These are phyloP conservation scores for Rosa hybrid DNA, from an alignment of 331 rosid genomes.

Conservation along the genomic window DNA sequence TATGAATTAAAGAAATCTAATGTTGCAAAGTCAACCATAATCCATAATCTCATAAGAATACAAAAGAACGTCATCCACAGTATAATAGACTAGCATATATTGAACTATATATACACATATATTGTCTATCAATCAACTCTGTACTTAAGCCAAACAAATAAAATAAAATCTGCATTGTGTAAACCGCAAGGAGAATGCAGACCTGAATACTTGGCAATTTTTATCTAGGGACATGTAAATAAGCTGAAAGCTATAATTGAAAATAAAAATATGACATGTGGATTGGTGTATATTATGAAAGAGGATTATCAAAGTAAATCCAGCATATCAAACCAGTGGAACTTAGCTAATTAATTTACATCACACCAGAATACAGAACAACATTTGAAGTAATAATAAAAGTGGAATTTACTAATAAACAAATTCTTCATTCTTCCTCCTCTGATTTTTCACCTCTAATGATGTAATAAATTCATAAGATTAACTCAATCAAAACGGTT, in stretches of 20 bases:
- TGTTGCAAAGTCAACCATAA: neutral
- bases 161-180: neutral
- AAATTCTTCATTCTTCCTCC: neutral
- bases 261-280: neutral
- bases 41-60: neutral
- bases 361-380: neutral
- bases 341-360: too few species aligned
- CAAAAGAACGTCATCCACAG: neutral
- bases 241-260: neutral
- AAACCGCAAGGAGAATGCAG: neutral
- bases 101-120: neutral
- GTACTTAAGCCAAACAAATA: constrained; percentile 4
- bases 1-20: neutral
- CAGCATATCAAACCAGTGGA: too few species aligned
- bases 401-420: neutral
- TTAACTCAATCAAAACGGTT: neutral
- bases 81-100: neutral
- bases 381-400: neutral
- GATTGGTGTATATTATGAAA: neutral
- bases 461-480: neutral
- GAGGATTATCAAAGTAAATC: neutral
- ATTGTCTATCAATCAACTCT: neutral
- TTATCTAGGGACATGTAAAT: neutral
- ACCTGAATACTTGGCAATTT: neutral
- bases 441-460: neutral